Evolutionary conservation across 1,284 basidiomycete genomes (phyloP).

Genomic region (Moesziomyces sp.): DNA sequence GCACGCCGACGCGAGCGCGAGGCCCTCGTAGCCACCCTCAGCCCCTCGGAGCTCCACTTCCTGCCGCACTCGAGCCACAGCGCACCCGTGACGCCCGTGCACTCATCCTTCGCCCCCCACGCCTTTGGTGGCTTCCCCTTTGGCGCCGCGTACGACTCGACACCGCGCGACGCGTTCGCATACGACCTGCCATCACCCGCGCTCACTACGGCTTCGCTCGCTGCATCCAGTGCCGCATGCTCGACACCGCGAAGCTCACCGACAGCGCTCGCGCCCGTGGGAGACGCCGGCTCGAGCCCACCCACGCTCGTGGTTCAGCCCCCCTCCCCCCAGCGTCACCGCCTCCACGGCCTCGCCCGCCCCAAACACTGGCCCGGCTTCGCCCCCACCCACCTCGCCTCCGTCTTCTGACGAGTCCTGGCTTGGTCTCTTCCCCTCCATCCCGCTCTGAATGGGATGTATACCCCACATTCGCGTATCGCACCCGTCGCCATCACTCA

Average conservation of each 20-base stretch:
- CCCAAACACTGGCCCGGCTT: constrained; percentile 1
- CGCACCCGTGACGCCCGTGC: constrained; percentile 17
- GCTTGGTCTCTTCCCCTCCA: background rate
- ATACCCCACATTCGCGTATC: too few relatives aligned
- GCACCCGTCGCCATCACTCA: background rate
- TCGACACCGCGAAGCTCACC: constrained; percentile 10
- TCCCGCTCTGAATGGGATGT: background rate
- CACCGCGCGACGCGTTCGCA: background rate
- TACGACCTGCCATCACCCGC: constrained; percentile 18
- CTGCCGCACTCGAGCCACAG: constrained; percentile 16
- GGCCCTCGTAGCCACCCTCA: constrained; percentile 27
- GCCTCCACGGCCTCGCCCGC: background rate
- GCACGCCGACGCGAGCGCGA: constrained; percentile 52
- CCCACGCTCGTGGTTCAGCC: constrained; percentile 41
- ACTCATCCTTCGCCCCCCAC: background rate
- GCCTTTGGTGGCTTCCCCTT: background rate
- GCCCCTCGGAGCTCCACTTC: constrained; percentile 4
- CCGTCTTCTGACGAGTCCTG: constrained; percentile 22
- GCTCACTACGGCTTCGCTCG: constrained; percentile 9
- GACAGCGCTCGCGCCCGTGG: background rate
- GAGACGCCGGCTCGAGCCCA: constrained; percentile 2
- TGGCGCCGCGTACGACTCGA: constrained; percentile 2
- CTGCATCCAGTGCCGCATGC: constrained; percentile 3
- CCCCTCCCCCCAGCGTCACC: constrained; percentile 26
- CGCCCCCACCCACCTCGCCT: constrained; percentile 10